Conservation (phyloP, 164 flowering plant species). For the Dillenia turbinata region DNA sequence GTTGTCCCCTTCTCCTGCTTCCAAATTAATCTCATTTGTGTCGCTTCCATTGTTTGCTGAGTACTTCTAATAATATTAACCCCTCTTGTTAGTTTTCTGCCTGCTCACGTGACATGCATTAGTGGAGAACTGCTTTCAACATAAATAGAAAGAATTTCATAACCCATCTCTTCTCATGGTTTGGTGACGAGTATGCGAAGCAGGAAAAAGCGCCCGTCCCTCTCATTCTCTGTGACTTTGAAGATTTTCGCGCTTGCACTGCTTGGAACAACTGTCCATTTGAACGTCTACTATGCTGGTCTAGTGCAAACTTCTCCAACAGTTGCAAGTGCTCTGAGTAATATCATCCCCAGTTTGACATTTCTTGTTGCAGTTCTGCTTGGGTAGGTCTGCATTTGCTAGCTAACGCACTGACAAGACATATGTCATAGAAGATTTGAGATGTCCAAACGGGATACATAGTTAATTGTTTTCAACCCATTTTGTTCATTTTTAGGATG, state of each 20-base stretch:
- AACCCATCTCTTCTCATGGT: background rate
- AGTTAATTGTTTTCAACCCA: no score
- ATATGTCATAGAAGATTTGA: no score
- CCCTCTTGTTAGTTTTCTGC: no score
- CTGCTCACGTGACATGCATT: no score
- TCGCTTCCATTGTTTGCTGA: no score
- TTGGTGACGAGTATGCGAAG: background rate
- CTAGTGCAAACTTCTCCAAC: slow-evolving; percentile 35
- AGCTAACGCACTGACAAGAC: no score
- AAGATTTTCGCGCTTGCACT: slow-evolving; percentile 37
- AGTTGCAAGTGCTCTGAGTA: slow-evolving; percentile 34
- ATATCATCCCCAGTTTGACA: slow-evolving; percentile 33
- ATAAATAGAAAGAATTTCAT: background rate
- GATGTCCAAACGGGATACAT: no score
- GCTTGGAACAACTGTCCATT: slow-evolving; percentile 37
- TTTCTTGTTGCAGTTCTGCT: slow-evolving; percentile 34
- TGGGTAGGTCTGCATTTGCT: slow-evolving; percentile 11
- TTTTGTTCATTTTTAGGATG: slow-evolving; percentile 23
- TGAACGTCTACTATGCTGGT: slow-evolving; percentile 34
- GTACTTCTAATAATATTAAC: background rate
- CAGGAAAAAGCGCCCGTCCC: slow-evolving; percentile 31
- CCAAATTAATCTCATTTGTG: no score
- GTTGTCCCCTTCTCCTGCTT: slow-evolving; percentile 9
- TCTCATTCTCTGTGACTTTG: slow-evolving; percentile 14
- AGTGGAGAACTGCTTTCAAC: no score